Evolutionary conservation across 2,329 filamentous ascomycete species (phyloP).

Genomic region (Penicillium sp.): DNA sequence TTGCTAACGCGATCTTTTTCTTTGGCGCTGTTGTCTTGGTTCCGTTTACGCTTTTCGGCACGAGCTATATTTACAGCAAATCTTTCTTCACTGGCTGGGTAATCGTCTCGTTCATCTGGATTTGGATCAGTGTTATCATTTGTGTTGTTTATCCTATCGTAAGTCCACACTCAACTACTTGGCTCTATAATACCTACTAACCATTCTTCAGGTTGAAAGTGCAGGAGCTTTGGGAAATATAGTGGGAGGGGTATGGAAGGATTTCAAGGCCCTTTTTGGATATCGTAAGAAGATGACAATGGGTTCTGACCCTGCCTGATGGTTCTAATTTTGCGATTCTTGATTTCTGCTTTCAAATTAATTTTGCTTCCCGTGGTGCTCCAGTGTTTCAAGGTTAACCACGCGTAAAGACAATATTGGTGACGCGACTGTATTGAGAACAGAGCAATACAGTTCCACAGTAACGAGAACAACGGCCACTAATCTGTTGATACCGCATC

Average conservation of each 20-base stretch:
- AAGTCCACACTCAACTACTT: background rate
- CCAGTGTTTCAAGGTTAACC: background rate
- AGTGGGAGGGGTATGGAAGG: background rate
- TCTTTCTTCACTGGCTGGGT: slow-evolving; percentile 42
- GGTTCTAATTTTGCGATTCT: too few relatives aligned
- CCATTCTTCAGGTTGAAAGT: background rate
- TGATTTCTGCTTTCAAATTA: background rate
- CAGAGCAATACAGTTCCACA: background rate
- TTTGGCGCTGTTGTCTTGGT: slow-evolving; percentile 39
- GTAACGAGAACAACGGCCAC: background rate
- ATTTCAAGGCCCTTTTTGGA: background rate
- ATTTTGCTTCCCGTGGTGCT: background rate
- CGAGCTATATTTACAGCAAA: slow-evolving; percentile 36
- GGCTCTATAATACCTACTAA: background rate
- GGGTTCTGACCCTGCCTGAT: background rate
- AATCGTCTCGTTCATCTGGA: slow-evolving; percentile 44
- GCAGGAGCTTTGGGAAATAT: background rate
- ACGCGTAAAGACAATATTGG: background rate
- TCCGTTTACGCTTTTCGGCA: slow-evolving; percentile 43
- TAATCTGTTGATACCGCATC: background rate
- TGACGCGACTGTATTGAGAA: background rate
- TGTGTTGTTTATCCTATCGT: background rate
- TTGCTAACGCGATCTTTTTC: slow-evolving; percentile 38
- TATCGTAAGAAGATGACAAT: background rate
- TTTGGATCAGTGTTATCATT: slow-evolving; percentile 8